phyloP scores from a whole-genome alignment of 2,329 filamentous ascomycete species.

The Beauveria bassiana region DNA sequence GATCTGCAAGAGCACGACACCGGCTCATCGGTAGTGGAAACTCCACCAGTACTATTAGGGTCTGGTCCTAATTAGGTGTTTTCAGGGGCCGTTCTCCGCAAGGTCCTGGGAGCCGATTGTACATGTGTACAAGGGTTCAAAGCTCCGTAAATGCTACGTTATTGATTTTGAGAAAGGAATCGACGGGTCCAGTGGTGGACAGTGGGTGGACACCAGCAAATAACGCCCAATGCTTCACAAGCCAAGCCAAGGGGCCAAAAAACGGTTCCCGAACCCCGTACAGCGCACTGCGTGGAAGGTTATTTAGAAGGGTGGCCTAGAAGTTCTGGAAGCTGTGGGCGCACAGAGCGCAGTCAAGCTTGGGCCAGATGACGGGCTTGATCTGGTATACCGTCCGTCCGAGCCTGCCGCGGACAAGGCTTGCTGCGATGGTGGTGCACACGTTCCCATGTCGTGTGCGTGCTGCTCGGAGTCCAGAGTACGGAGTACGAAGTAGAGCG shows the following conservation, averaged over 20 bases:
- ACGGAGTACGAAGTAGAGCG: background rate
- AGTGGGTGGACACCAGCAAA: background rate
- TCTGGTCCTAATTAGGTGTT: background rate
- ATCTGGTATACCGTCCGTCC: conserved; percentile 5
- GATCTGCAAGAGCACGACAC: background rate
- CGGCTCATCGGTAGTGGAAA: conserved; percentile 3
- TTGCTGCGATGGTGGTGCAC: background rate
- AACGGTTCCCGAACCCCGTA: background rate
- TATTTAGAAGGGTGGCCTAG: background rate
- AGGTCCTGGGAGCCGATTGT: background rate
- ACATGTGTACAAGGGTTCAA: background rate
- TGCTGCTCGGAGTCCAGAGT: background rate
- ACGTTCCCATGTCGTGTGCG: background rate
- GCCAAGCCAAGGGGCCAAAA: background rate
- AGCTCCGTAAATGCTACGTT: background rate
- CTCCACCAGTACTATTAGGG: background rate
- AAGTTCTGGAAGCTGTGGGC: conserved; percentile 2
- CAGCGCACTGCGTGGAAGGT: background rate
- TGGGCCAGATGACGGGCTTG: conserved; percentile 2
- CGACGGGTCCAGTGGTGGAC: background rate
- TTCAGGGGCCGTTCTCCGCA: background rate
- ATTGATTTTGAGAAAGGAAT: background rate
- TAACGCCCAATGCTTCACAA: background rate
- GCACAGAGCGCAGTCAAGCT: background rate
- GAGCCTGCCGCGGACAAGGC: background rate